Percentiles rank a stretch among this genome's conserved stretches.
Evolutionary conservation across 768 basidiomycete genomes (phyloP).

Genomic region (Pisolithus orientalis): DNA sequence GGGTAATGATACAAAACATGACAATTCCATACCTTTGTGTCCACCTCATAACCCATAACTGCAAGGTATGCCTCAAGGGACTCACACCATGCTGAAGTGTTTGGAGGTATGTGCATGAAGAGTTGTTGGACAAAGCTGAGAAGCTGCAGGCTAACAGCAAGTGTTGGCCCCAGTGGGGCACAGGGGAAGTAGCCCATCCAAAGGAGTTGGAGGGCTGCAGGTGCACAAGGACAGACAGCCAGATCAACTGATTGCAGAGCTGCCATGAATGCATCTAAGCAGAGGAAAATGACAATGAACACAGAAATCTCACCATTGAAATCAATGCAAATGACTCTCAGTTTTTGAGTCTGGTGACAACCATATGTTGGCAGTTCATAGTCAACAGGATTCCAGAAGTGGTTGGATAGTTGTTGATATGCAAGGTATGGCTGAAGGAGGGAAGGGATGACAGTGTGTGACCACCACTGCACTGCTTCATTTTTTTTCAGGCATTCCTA

Average conservation of each 20-base stretch:
- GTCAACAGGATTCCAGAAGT: background rate
- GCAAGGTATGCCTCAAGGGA: slow-evolving; percentile 20
- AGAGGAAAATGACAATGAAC: background rate
- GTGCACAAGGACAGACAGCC: background rate
- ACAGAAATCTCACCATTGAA: background rate
- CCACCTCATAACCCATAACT: slow-evolving; percentile 14
- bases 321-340: slow-evolving; percentile 1
- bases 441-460: slow-evolving; percentile 3
- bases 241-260: background rate
- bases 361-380: background rate
- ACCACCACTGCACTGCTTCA: slow-evolving; percentile 4
- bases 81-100: slow-evolving; percentile 23
- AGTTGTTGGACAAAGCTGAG: slow-evolving; percentile 22
- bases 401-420: background rate
- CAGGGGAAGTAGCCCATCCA: slow-evolving; percentile 22
- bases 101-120: slow-evolving; percentile 22
- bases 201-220: slow-evolving; percentile 20
- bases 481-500: background rate
- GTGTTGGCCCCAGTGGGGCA: slow-evolving; percentile 22
- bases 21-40: slow-evolving; percentile 8
- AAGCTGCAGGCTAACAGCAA: slow-evolving; percentile 28
- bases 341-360: background rate
- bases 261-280: background rate
- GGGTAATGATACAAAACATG: too few relatives aligned
- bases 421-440: slow-evolving; percentile 1